Percentiles rank a stretch among this genome's conserved stretches.
These are phyloP conservation scores for Candida arabinofermentans DNA, from an alignment of 805 yeast species.

Conservation along the genomic window DNA sequence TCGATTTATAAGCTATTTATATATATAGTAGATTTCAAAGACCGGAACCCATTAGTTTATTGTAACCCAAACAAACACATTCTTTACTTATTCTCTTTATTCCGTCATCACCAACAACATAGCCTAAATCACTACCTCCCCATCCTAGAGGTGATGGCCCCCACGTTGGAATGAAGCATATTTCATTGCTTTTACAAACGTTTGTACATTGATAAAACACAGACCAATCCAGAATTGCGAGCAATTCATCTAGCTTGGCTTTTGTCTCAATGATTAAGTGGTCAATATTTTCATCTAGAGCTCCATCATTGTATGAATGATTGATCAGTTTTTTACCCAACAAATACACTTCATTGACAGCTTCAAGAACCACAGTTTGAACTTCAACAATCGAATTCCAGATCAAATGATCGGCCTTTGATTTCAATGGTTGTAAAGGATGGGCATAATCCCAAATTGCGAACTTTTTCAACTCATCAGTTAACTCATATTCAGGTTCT, in stretches of 20 bases:
- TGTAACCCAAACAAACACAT: constrained; percentile 15
- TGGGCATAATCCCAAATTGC: constrained; percentile 46
- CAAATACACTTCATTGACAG: constrained; percentile 34
- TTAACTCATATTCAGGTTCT: constrained; percentile 12
- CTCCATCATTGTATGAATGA: constrained; percentile 4
- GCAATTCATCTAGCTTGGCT: constrained; percentile 13
- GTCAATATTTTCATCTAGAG: constrained; percentile 15
- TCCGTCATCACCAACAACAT: constrained; percentile 22
- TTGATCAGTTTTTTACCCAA: constrained; percentile 27
- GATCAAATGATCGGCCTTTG: constrained; percentile 44
- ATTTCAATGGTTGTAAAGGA: constrained; percentile 35
- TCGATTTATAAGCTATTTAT: too few relatives aligned
- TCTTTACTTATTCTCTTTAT: constrained; percentile 23
- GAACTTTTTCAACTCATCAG: constrained; percentile 19
- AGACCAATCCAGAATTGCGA: constrained; percentile 38
- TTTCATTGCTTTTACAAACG: constrained; percentile 42
- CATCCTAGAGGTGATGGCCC: constrained; percentile 53
- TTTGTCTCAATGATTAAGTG: constrained; percentile 8
- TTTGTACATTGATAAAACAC: constrained; percentile 38
- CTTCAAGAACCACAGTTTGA: constrained; percentile 33
- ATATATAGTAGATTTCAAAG: too few relatives aligned
- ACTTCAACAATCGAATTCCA: constrained; percentile 45
- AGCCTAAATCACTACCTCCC: constrained; percentile 26
- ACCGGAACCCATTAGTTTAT: constrained; percentile 1
- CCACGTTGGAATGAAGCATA: constrained; percentile 60